phyloP scores from a whole-genome alignment of 495 filamentous ascomycete genomes.

The Penicillium roqueforti region DNA sequence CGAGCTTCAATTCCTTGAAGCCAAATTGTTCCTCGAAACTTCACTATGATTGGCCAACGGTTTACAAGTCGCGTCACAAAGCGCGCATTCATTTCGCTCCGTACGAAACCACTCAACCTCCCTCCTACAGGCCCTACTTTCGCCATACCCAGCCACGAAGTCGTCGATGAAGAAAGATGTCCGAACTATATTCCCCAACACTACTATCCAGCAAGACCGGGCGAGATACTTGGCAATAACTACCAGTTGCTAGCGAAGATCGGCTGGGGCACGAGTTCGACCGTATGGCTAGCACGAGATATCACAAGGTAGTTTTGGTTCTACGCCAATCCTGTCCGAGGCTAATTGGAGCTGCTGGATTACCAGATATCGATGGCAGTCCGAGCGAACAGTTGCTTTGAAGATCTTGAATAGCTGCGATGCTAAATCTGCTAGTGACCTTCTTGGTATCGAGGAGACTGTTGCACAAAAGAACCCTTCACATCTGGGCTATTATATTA shows the following conservation, averaged over 20 bases:
- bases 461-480: constrained; percentile 24
- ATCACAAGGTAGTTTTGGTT: constrained; percentile 11
- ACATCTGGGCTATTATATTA: constrained; percentile 25
- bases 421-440: not conserved
- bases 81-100: not conserved
- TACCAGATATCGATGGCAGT: not conserved
- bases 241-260: constrained; percentile 36
- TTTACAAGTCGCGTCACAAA: not conserved
- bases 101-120: not conserved
- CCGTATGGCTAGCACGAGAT: constrained; percentile 33
- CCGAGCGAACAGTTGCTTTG: constrained; percentile 26
- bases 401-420: constrained; percentile 31
- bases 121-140: not conserved
- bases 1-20: too few relatives aligned
- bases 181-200: constrained; percentile 22
- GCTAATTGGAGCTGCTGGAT: too few relatives aligned
- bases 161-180: constrained; percentile 22
- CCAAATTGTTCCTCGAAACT: too few relatives aligned
- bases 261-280: constrained; percentile 30
- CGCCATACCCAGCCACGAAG: constrained; percentile 10
- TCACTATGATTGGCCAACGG: not conserved
- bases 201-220: constrained; percentile 36
- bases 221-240: constrained; percentile 26
- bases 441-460: constrained; percentile 17
- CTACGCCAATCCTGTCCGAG: too few relatives aligned